Percentiles rank a stretch among this genome's conserved stretches.
phyloP scores from a whole-genome alignment of 2,329 filamentous ascomycete species.

The Diaporthe ampelina region DNA sequence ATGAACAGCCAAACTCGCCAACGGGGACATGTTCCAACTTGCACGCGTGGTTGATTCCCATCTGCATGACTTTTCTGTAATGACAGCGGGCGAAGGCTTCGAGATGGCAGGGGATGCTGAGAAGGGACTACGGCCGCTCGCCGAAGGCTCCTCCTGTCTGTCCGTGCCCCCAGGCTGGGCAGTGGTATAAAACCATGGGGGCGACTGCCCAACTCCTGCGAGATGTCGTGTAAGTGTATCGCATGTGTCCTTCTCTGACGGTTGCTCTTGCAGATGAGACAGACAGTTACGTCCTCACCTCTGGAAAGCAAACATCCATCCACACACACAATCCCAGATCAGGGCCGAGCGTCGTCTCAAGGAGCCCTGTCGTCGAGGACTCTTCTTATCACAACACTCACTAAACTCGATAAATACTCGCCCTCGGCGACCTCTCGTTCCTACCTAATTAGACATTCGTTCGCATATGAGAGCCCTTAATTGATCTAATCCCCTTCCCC shows the following conservation, averaged over 20 bases:
- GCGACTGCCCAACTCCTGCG: constrained; percentile 21
- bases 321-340: constrained; percentile 2
- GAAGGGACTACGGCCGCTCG: constrained; percentile 1
- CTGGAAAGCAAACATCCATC: not conserved
- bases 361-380: not conserved
- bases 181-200: constrained; percentile 35
- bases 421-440: not conserved
- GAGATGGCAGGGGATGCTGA: constrained; percentile 14
- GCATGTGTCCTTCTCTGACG: constrained; percentile 1
- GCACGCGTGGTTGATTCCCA: not conserved
- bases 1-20: constrained; percentile 21
- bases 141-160: not conserved
- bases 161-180: not conserved
- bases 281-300: constrained; percentile 22
- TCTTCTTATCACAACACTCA: not conserved
- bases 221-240: constrained; percentile 15
- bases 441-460: not conserved
- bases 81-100: constrained; percentile 15
- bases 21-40: not conserved
- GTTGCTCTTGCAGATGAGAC: constrained; percentile 31
- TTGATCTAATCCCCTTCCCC: not conserved
- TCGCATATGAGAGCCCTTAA: constrained; percentile 7
- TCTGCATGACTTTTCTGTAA: constrained; percentile 18
- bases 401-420: constrained; percentile 7
- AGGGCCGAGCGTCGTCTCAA: constrained; percentile 25